A percentile compares a stretch with the other conserved stretches of the same genome.
phyloP scores from a whole-genome alignment of 2,329 filamentous ascomycete genomes.

The Fusarium pseudograminearum region DNA sequence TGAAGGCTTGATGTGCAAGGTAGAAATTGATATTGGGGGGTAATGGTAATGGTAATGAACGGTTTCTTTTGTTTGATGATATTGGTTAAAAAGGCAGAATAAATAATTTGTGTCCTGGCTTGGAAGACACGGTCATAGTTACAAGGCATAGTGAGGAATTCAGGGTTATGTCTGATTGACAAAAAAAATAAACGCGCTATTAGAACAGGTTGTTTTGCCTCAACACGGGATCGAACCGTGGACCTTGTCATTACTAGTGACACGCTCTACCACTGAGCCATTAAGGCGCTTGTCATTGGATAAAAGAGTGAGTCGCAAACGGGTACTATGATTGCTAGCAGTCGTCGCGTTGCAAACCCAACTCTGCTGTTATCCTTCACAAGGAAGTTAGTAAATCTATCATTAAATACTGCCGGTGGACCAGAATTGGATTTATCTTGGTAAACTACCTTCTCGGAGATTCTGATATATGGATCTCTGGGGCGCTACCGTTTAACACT shows the following conservation, averaged over 20 bases:
- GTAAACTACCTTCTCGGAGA: no score
- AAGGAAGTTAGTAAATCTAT: background rate
- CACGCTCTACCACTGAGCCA: slow-evolving; percentile 35
- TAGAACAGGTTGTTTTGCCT: background rate
- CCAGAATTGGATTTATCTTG: fast-evolving
- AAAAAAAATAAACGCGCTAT: no score
- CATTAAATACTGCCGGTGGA: no score
- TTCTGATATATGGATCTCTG: no score
- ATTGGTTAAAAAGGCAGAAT: background rate
- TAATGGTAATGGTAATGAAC: background rate
- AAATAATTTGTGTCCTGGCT: background rate
- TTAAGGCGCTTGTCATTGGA: slow-evolving; percentile 16
- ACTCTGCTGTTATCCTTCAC: background rate
- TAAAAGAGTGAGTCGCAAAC: fast-evolving
- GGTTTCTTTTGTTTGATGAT: background rate
- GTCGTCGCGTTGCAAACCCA: fast-evolving
- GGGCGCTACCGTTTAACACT: no score
- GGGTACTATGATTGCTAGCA: fast-evolving
- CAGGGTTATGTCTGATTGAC: no score
- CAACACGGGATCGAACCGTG: slow-evolving; percentile 31
- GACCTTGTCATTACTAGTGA: slow-evolving; percentile 37
- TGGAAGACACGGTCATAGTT: background rate
- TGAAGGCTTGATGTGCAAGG: background rate
- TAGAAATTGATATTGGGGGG: background rate
- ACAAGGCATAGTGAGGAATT: no score